Conservation (phyloP, 768 basidiomycete genomes). For the Lepiota brunneoincarnata region DNA sequence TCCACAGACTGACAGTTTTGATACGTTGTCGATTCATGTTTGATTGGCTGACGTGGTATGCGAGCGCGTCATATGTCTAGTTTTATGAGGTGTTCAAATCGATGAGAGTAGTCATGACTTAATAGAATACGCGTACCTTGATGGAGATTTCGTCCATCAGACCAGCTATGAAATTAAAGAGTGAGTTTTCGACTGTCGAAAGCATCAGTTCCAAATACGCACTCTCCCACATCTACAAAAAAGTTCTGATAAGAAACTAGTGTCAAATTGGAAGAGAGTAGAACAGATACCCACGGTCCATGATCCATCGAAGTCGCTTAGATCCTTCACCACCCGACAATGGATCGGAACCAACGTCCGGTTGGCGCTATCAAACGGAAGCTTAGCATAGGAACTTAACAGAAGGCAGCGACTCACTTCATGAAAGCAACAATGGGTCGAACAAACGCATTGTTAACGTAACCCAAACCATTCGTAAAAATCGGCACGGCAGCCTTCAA, state of each 20-base stretch:
- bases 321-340: constrained; percentile 80
- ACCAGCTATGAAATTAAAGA: constrained; percentile 59
- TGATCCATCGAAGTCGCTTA: constrained; percentile 89
- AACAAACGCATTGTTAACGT: constrained; percentile 90
- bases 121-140: constrained; percentile 48
- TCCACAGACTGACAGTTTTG: constrained; percentile 91
- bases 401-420: constrained; percentile 59
- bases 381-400: not conserved
- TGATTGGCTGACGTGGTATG: constrained; percentile 89
- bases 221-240: constrained; percentile 88
- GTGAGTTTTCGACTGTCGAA: constrained; percentile 14
- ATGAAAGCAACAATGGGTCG: constrained; percentile 98
- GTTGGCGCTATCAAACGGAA: constrained; percentile 63
- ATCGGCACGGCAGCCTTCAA: constrained; percentile 93
- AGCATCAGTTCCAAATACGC: constrained; percentile 25
- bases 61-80: constrained; percentile 87
- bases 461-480: constrained; percentile 84
- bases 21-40: constrained; percentile 84
- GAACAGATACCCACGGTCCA: constrained; percentile 74
- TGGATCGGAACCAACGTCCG: constrained; percentile 92
- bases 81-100: constrained; percentile 11
- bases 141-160: constrained; percentile 87
- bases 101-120: not conserved
- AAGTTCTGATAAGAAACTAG: not conserved
- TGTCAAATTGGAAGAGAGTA: not conserved